Evolutionary conservation across 768 basidiomycete genomes (phyloP), one percentile per base, ranked within the genome.

Genomic region (Sarcomyxa edulis): DNA sequence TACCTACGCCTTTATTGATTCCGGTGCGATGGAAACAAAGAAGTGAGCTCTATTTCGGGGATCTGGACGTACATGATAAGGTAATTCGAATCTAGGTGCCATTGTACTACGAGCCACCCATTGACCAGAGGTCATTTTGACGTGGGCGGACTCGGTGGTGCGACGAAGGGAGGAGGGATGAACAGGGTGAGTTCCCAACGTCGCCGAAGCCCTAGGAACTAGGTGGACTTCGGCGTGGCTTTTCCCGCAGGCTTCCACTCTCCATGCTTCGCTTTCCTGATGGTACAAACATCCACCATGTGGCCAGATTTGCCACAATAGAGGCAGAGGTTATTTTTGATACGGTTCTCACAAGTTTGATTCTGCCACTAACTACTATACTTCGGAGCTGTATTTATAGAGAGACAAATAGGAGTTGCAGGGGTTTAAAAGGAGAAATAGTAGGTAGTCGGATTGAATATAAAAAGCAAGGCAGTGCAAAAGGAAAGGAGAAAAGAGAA

Each of bases 271-370:
- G 42, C 39, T 31, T 45, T 40, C 46, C 43, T 43, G 32, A 54
- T 47, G 22, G 37, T 50, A 47, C 65, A 66, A 27, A 55, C 46
- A 2, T 46, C 25, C 21, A 51, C 50, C 2, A 34, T 29, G 42
- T 68, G 65, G 8, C 52, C 46, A 12, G 53, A 50, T 30, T 50
- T 35, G 4, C 61, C 58, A 33, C 66, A 69, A 39, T 65, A 67
- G 15, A 57, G 37, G 46, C 65, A 68, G 2, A 68, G 52, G 15
- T 49, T 47, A 1, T 58, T 30, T 6, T 48, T 45, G 12, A 35
- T 27, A 21, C 52, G 54, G 12, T 44, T 44, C 14, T 58, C 45
- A 0, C 40, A 28, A 43, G 64, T 61, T 3, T 48, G 52, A 4
- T n/a, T n/a, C n/a, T n/a, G n/a, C n/a, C n/a, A n/a, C n/a, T n/a